Conservation (phyloP, 2,329 filamentous ascomycete species). For the Pleoardoris graminearum region DNA sequence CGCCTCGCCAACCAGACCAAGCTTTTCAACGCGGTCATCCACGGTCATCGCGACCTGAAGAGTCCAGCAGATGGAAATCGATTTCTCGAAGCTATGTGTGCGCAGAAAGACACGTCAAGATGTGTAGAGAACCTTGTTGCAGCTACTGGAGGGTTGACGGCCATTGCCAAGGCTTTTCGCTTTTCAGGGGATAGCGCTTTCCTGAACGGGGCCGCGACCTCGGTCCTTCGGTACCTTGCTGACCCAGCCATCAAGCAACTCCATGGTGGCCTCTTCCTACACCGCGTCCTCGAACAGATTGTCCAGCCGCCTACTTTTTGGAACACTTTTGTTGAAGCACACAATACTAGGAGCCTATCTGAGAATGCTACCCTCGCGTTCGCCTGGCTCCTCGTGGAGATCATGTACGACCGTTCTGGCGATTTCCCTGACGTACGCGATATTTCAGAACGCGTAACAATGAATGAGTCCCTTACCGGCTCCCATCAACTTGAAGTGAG, state of each 20-base stretch:
- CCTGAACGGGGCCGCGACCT: constrained; percentile 46
- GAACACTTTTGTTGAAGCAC: constrained; percentile 50
- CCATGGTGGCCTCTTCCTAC: constrained; percentile 56
- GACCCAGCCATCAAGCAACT: constrained; percentile 54
- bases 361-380: constrained; percentile 34
- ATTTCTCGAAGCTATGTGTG: constrained; percentile 55
- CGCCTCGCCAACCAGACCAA: constrained; percentile 40
- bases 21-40: constrained; percentile 47
- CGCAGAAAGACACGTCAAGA: constrained; percentile 46
- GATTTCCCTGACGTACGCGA: constrained; percentile 29
- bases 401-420: constrained; percentile 47
- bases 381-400: constrained; percentile 51
- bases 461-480: constrained; percentile 26
- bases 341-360: constrained; percentile 28
- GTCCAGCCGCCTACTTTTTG: constrained; percentile 60
- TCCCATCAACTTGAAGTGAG: constrained; percentile 55
- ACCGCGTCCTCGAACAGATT: constrained; percentile 52
- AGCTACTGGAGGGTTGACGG: constrained; percentile 25
- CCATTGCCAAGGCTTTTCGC: constrained; percentile 49
- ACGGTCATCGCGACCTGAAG: constrained; percentile 46
- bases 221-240: constrained; percentile 44
- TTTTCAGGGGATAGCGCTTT: constrained; percentile 51
- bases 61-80: constrained; percentile 47
- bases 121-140: constrained; percentile 45
- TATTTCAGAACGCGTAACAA: constrained; percentile 27